These are phyloP conservation scores for Elsinoe necatrix DNA, from an alignment of 2,329 filamentous ascomycete species.

Conservation along the genomic window DNA sequence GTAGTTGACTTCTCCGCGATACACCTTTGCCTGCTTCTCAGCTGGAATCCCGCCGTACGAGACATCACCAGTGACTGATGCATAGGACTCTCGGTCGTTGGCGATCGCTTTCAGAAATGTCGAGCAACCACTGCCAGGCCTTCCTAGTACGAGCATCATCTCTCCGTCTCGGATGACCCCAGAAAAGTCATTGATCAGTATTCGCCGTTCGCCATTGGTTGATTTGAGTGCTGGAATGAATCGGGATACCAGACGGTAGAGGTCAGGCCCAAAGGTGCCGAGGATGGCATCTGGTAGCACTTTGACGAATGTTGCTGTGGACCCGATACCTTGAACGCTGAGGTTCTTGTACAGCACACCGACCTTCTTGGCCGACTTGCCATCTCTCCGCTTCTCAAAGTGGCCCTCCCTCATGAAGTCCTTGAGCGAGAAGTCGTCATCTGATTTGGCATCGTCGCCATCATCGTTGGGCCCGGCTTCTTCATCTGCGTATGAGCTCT, in stretches of 20 bases:
- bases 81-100: slow-evolving; percentile 59
- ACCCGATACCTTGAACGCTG: slow-evolving; percentile 63
- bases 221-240: slow-evolving; percentile 47
- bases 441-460: slow-evolving; percentile 37
- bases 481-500: slow-evolving; percentile 21
- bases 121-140: slow-evolving; percentile 65
- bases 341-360: slow-evolving; percentile 70
- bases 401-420: slow-evolving; percentile 66
- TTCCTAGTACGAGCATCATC: slow-evolving; percentile 65
- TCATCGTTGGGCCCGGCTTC: slow-evolving; percentile 32
- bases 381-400: slow-evolving; percentile 63
- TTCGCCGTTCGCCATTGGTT: slow-evolving; percentile 42
- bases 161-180: slow-evolving; percentile 56
- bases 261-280: slow-evolving; percentile 71
- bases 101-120: slow-evolving; percentile 70
- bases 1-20: slow-evolving; percentile 69
- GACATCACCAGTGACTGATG: slow-evolving; percentile 59
- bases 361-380: slow-evolving; percentile 63
- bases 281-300: slow-evolving; percentile 66
- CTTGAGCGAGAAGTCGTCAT: slow-evolving; percentile 58
- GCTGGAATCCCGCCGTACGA: slow-evolving; percentile 64
- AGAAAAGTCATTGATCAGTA: slow-evolving; percentile 58
- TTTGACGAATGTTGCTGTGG: slow-evolving; percentile 58
- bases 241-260: slow-evolving; percentile 55
- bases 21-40: slow-evolving; percentile 57